These are phyloP conservation scores for Ascochyta koolunga DNA, from an alignment of 2,329 filamentous ascomycete genomes.

Conservation along the genomic window DNA sequence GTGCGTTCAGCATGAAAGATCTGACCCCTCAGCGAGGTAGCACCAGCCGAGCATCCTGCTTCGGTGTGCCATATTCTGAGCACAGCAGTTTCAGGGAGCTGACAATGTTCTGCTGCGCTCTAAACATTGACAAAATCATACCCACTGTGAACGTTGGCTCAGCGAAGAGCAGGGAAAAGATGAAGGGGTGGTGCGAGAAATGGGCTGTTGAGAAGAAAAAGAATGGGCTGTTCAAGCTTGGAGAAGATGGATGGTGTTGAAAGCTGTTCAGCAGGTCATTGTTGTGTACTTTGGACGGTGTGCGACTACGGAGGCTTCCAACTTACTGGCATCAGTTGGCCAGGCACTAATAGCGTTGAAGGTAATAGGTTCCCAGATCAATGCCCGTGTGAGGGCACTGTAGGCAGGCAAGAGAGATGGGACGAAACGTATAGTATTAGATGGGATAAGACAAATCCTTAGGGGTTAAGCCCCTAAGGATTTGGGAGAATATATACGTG, in stretches of 20 bases:
- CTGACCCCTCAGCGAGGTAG: slow-evolving; percentile 83
- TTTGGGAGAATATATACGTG: too few species aligned
- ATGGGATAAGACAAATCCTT: too few species aligned
- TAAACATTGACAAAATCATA: slow-evolving; percentile 87
- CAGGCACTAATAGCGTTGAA: too few species aligned
- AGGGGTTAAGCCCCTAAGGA: too few species aligned
- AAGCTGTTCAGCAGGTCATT: not conserved
- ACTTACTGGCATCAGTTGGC: too few species aligned
- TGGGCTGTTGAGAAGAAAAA: slow-evolving; percentile 69
- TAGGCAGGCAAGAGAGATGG: too few species aligned
- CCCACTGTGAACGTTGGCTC: slow-evolving; percentile 89
- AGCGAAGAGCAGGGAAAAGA: slow-evolving; percentile 66
- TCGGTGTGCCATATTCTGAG: slow-evolving; percentile 94
- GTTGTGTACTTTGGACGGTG: too few species aligned
- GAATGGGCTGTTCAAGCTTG: slow-evolving; percentile 61
- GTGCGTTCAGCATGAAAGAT: slow-evolving; percentile 72
- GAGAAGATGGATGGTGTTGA: slow-evolving; percentile 27
- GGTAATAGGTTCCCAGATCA: too few species aligned
- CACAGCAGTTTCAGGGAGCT: slow-evolving; percentile 94
- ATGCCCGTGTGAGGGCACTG: too few species aligned
- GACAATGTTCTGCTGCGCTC: slow-evolving; percentile 86
- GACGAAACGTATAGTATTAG: too few species aligned
- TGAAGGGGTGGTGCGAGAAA: slow-evolving; percentile 70
- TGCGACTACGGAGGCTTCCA: too few species aligned
- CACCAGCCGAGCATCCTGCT: slow-evolving; percentile 81